Percentiles rank a stretch among this genome's conserved stretches.
Conservation (phyloP, 2,329 filamentous ascomycete genomes). For the Cadophora luteo-olivacea region DNA sequence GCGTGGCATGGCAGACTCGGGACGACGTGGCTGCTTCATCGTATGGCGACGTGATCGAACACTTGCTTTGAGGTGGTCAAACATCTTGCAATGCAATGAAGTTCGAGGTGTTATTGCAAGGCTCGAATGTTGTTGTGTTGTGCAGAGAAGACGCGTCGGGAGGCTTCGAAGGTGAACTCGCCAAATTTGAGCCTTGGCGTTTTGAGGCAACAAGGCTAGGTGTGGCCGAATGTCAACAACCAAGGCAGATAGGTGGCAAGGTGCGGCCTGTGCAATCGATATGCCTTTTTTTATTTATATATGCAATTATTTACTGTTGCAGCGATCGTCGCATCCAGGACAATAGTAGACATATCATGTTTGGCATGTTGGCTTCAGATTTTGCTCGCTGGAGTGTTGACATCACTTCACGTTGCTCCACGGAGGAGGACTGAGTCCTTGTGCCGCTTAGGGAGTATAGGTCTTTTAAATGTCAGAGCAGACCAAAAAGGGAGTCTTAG, state of each 20-base stretch:
- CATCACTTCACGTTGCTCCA: too few relatives aligned
- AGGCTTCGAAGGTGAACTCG: neutral
- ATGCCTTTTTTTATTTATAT: neutral
- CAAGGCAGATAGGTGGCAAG: neutral
- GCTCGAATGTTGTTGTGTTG: neutral
- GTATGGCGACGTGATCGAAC: slow-evolving; percentile 8
- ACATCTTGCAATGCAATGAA: slow-evolving; percentile 4
- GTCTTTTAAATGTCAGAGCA: too few relatives aligned
- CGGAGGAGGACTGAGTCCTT: too few relatives aligned
- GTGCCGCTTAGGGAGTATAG: too few relatives aligned
- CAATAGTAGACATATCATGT: too few relatives aligned
- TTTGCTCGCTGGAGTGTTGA: too few relatives aligned
- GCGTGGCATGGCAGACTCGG: slow-evolving; percentile 16
- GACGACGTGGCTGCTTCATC: slow-evolving; percentile 2
- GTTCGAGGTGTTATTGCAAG: neutral
- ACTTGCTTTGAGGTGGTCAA: slow-evolving; percentile 14
- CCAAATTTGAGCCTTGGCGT: neutral
- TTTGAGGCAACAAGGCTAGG: neutral
- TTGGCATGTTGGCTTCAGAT: too few relatives aligned
- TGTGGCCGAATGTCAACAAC: neutral
- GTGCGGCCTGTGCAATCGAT: neutral
- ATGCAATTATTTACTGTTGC: too few relatives aligned
- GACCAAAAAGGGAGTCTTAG: too few relatives aligned
- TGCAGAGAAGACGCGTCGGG: neutral
- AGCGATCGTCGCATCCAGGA: too few relatives aligned